Conservation (phyloP, 2,329 filamentous ascomycete species). For the Fusarium nurragi region DNA sequence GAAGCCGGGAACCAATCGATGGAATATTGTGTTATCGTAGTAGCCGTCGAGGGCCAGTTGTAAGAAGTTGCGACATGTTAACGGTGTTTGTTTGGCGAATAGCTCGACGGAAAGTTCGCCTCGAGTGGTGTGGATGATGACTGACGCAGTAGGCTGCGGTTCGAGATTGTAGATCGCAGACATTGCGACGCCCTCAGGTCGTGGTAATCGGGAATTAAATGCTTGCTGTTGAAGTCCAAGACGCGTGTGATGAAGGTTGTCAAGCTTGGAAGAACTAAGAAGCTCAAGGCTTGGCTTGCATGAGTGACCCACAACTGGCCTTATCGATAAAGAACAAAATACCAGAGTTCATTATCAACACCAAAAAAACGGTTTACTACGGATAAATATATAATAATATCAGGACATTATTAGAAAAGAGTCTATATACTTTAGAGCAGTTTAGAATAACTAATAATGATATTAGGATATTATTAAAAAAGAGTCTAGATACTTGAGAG, state of each 20-base stretch:
- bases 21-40: slow-evolving; percentile 93
- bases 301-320: slow-evolving; percentile 4
- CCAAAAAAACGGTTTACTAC: too few species aligned
- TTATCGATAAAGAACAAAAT: slow-evolving; percentile 31
- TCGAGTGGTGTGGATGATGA: slow-evolving; percentile 86
- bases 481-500: too few species aligned
- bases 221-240: slow-evolving; percentile 2
- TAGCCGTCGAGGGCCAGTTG: slow-evolving; percentile 95
- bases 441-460: too few species aligned
- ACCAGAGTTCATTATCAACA: not conserved
- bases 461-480: too few species aligned
- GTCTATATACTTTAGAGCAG: too few species aligned
- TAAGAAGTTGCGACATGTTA: slow-evolving; percentile 93
- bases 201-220: not conserved
- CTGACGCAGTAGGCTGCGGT: slow-evolving; percentile 91
- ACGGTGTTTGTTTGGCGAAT: slow-evolving; percentile 92
- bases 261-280: slow-evolving; percentile 11
- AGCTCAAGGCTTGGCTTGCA: slow-evolving; percentile 18
- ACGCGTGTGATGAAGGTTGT: slow-evolving; percentile 14
- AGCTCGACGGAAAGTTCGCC: slow-evolving; percentile 92
- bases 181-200: slow-evolving; percentile 62
- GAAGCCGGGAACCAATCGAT: slow-evolving; percentile 90
- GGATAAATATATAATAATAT: too few species aligned
- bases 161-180: slow-evolving; percentile 93
- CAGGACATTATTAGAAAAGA: too few species aligned